A percentile compares a stretch with the other conserved stretches of the same genome.
phyloP scores from a whole-genome alignment of 2,329 filamentous ascomycete species.

The Aspergillus candidus region DNA sequence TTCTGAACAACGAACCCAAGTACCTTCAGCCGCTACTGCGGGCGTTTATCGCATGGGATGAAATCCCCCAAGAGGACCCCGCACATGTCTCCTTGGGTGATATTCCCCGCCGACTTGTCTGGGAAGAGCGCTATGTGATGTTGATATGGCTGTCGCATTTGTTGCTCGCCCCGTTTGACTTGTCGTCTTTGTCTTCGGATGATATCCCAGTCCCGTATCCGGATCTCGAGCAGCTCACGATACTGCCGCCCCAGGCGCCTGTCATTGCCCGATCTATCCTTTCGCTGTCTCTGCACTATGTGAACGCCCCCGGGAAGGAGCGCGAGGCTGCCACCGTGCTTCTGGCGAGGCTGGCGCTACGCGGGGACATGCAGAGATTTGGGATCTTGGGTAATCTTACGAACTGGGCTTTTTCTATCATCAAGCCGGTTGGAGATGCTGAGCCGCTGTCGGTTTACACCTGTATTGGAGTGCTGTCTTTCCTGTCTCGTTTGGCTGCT shows the following conservation, averaged over 20 bases:
- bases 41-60: constrained; percentile 60
- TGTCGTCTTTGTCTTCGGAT: constrained; percentile 69
- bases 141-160: constrained; percentile 83
- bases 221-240: constrained; percentile 22
- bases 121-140: constrained; percentile 85
- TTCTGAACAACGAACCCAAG: constrained; percentile 82
- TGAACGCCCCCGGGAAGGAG: constrained; percentile 75
- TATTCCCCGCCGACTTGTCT: constrained; percentile 50
- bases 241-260: constrained; percentile 58
- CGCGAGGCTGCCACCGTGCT: constrained; percentile 79
- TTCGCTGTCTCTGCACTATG: constrained; percentile 63
- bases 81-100: constrained; percentile 11
- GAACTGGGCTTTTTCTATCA: constrained; percentile 60
- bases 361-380: constrained; percentile 79
- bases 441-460: constrained; percentile 57
- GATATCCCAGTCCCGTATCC: constrained; percentile 32
- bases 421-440: constrained; percentile 44
- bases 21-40: constrained; percentile 74
- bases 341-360: constrained; percentile 72
- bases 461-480: constrained; percentile 71
- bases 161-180: constrained; percentile 80
- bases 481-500: constrained; percentile 66
- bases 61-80: constrained; percentile 13
- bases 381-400: constrained; percentile 64
- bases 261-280: constrained; percentile 65